These are phyloP conservation scores for Trichoderma sp. DNA, from an alignment of 2,329 filamentous ascomycete genomes.

Conservation along the genomic window DNA sequence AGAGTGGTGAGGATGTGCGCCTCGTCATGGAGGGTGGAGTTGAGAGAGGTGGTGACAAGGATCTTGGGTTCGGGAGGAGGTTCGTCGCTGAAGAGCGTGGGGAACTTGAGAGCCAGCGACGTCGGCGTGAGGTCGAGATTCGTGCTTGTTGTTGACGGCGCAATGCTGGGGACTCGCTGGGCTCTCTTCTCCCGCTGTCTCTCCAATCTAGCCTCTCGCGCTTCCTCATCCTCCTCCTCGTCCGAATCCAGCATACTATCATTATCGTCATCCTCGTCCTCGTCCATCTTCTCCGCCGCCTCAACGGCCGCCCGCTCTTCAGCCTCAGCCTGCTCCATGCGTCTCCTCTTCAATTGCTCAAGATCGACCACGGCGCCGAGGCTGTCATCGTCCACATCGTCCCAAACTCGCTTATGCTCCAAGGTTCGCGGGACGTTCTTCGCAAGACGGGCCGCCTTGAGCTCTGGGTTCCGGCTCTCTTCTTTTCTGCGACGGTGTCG, in stretches of 20 bases:
- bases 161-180: constrained; percentile 52
- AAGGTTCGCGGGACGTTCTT: constrained; percentile 80
- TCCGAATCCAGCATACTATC: constrained; percentile 78
- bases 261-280: constrained; percentile 57
- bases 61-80: constrained; percentile 73
- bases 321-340: constrained; percentile 56
- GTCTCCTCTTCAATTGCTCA: constrained; percentile 59
- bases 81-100: constrained; percentile 61
- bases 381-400: constrained; percentile 68
- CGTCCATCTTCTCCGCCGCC: constrained; percentile 46
- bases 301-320: constrained; percentile 52
- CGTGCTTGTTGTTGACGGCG: constrained; percentile 62
- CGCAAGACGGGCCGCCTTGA: constrained; percentile 71
- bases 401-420: constrained; percentile 88
- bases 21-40: constrained; percentile 83
- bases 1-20: constrained; percentile 75
- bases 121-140: constrained; percentile 65
- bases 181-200: constrained; percentile 49
- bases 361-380: constrained; percentile 60
- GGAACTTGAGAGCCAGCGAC: constrained; percentile 62
- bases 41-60: constrained; percentile 86
- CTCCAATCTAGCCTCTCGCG: constrained; percentile 45
- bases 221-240: constrained; percentile 52
- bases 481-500: constrained; percentile 79
- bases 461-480: constrained; percentile 77